Base-by-base conservation (phyloP, 495 filamentous ascomycete species). In the Aspergillus funiculosus region DNA sequence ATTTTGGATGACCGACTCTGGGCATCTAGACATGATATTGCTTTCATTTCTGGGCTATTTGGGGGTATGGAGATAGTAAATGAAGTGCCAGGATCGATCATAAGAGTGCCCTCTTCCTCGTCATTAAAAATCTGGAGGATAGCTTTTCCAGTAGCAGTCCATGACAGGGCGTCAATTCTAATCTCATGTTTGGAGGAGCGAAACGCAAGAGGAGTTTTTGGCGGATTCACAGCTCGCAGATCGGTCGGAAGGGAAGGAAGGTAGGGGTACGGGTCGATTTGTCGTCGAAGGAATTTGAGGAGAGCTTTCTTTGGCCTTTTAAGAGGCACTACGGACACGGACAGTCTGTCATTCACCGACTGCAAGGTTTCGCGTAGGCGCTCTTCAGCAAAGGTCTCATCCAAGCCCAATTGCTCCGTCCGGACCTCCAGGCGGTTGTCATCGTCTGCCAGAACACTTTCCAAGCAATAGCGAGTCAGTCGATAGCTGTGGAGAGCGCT, bases 361-460 rank as follows among this genome's bases (percentile, higher is more conserved):
- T 71, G 53, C 5, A 94, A 69, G 3, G 85, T 72, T 18, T 77
- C 72, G 42, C 80, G 80, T 34, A 98, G 68, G 48, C 91, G 81
- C 50, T 92, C 82, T 24, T 79, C 80, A 1, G 91, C 89, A 48
- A 94, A 83, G 3, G 77, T 81, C 57, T 95, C 90, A 44, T 95
- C 90, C 19, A 96, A 65, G 1, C 87, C 87, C 2, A 88, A 75
- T 5, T 87, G 82, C 34, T 89, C 83, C 8, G 86, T 74, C 31
- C 84, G 80, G 6, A 78, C 73, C 32, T 86, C 79, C 2, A 82
- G 72, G 3, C 82, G 74, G 25, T 77, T 72, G 21, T 94, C 87
- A 54, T 94, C 88, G 44, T 86, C 76, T 52, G 94, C 89, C 26
- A 96, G 73, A 6, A 92, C 87, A 43, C 90, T 86, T 60, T 99